Percentiles rank a stretch among this genome's conserved stretches.
Evolutionary conservation across 495 filamentous ascomycete species (phyloP).

Genomic region (Neurospora intermedia): DNA sequence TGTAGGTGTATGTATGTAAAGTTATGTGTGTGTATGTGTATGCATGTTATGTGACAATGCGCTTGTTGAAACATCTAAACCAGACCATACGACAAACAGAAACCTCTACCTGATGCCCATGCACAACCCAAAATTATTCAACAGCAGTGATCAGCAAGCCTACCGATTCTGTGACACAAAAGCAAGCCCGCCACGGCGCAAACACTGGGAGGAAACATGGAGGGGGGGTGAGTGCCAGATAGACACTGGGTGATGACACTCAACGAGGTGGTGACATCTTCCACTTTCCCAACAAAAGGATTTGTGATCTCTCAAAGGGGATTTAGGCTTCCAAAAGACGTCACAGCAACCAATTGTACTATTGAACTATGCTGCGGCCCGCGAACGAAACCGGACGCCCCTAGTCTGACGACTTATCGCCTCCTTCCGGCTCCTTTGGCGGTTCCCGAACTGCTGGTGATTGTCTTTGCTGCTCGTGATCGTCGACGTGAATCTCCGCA

Average conservation of each 20-base stretch:
- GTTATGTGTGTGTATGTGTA: not conserved
- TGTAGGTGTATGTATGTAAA: not conserved
- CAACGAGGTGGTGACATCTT: not conserved
- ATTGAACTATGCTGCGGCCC: not conserved
- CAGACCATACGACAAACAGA: not conserved
- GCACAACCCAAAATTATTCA: not conserved
- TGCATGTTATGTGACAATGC: not conserved
- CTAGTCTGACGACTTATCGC: not conserved
- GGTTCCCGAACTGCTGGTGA: conserved; percentile 1
- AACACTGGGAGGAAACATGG: not conserved
- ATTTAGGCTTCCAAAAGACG: not conserved
- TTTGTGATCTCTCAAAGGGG: not conserved
- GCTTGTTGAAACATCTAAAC: not conserved
- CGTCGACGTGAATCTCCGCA: conserved; percentile 36
- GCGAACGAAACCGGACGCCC: not conserved
- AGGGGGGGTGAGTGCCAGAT: not conserved
- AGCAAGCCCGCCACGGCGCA: not conserved
- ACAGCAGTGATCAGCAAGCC: not conserved
- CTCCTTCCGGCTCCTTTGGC: not conserved
- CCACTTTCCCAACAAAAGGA: not conserved
- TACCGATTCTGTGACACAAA: not conserved
- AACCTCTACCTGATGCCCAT: not conserved
- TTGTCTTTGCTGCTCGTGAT: conserved; percentile 13
- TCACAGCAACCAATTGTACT: not conserved
- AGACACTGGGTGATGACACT: not conserved